These are phyloP conservation scores for Seiridium cupressi DNA, from an alignment of 2,329 filamentous ascomycete species.

Conservation along the genomic window DNA sequence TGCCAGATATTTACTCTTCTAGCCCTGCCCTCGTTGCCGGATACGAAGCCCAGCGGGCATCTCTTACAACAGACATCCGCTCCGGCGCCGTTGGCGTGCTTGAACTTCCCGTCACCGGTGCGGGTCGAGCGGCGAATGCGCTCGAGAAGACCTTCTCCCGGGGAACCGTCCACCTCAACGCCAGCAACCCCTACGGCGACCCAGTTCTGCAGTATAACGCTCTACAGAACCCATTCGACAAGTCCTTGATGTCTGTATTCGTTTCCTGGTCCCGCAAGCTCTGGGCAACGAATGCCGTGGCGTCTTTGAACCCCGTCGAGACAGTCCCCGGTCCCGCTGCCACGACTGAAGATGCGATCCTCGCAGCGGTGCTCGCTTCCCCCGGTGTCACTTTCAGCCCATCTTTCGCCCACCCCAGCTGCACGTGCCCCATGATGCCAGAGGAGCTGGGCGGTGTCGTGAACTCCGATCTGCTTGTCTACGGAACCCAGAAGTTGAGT, in stretches of 20 bases:
- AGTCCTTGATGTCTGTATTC: constrained; percentile 40
- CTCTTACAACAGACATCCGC: too few species aligned
- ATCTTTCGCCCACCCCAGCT: not conserved
- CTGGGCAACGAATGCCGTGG: constrained; percentile 19
- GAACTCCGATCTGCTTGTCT: not conserved
- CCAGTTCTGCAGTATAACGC: constrained; percentile 42
- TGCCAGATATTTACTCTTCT: too few species aligned
- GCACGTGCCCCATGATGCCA: not conserved
- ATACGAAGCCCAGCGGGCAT: too few species aligned
- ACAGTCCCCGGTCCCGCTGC: constrained; percentile 24
- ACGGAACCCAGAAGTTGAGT: not conserved
- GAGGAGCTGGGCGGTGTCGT: not conserved
- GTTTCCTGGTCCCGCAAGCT: constrained; percentile 33
- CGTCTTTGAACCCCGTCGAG: constrained; percentile 27
- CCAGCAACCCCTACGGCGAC: constrained; percentile 42
- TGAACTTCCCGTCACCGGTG: too few species aligned
- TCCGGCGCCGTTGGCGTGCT: too few species aligned
- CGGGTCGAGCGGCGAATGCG: not conserved
- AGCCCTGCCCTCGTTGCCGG: too few species aligned
- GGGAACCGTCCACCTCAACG: constrained; percentile 52
- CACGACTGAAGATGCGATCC: constrained; percentile 25
- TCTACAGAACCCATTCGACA: constrained; percentile 47
- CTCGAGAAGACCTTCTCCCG: constrained; percentile 43
- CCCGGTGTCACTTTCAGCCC: not conserved
- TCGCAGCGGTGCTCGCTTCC: constrained; percentile 17